Evolutionary conservation across 2,329 filamentous ascomycete genomes (phyloP).

Genomic region (Ascochyta fabae): DNA sequence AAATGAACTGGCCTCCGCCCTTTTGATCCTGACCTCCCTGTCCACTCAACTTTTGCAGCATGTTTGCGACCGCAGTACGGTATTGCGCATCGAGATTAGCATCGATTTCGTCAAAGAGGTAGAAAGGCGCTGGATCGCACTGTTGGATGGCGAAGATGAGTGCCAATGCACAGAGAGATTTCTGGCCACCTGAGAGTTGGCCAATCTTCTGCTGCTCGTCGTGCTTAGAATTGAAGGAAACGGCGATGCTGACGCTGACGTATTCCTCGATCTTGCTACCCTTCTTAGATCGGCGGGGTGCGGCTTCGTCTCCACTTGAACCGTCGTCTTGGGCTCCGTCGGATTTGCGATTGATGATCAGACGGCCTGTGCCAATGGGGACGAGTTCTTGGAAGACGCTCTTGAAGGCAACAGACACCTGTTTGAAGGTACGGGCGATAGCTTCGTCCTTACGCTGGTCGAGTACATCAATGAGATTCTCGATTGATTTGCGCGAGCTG

Average conservation of each 20-base stretch:
- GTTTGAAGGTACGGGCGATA: conserved; percentile 97
- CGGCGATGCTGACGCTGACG: conserved; percentile 92
- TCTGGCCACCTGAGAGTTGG: conserved; percentile 95
- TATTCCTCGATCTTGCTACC: conserved; percentile 82
- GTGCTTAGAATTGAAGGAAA: conserved; percentile 98
- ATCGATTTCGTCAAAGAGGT: conserved; percentile 98
- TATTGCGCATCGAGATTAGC: conserved; percentile 98
- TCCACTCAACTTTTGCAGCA: conserved; percentile 68
- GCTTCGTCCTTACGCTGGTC: conserved; percentile 97
- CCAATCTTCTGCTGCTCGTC: conserved; percentile 98
- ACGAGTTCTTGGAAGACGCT: conserved; percentile 95
- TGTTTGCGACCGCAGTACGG: conserved; percentile 89
- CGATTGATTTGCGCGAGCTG: conserved; percentile 82
- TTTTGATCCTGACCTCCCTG: conserved; percentile 50
- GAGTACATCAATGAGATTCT: conserved; percentile 88
- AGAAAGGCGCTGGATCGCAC: conserved; percentile 96
- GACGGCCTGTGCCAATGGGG: conserved; percentile 85
- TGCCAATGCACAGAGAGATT: conserved; percentile 96
- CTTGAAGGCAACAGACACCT: conserved; percentile 92
- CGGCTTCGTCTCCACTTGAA: conserved; percentile 49
- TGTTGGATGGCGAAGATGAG: conserved; percentile 99
- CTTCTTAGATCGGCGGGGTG: conserved; percentile 34
- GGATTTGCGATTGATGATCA: conserved; percentile 90
- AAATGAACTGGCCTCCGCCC: conserved; percentile 83
- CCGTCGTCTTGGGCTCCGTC: conserved; percentile 74